Percentiles rank a stretch among this genome's conserved stretches.
Conservation (phyloP, 2,329 filamentous ascomycete species). For the Verticillium nonalfalfae region DNA sequence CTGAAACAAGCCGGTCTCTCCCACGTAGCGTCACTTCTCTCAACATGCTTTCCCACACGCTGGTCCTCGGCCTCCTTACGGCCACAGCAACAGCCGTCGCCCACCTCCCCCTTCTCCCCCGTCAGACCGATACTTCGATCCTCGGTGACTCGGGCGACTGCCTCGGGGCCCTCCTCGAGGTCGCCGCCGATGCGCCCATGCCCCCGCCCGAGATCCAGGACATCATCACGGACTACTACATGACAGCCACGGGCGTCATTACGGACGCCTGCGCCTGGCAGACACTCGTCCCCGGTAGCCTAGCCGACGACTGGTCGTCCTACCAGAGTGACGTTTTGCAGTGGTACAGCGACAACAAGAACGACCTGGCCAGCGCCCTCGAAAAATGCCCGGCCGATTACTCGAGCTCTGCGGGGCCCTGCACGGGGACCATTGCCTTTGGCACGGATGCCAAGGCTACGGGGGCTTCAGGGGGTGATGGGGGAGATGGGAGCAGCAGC, state of each 20-base stretch:
- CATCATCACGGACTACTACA: conserved; percentile 1
- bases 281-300: background rate
- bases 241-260: background rate
- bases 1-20: too few species aligned
- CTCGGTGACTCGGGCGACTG: background rate
- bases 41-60: background rate
- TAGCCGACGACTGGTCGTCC: background rate
- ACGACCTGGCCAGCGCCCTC: background rate
- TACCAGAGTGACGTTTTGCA: conserved; percentile 2
- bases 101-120: background rate
- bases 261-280: conserved; percentile 1
- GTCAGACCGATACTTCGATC: background rate
- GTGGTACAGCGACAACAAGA: conserved; percentile 1
- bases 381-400: background rate
- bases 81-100: background rate
- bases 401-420: background rate
- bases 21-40: background rate
- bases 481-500: background rate
- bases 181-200: background rate
- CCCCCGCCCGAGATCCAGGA: conserved; percentile 1
- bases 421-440: conserved; percentile 1
- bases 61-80: background rate
- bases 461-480: background rate
- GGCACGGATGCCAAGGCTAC: background rate
- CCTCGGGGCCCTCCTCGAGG: background rate